Conservation (phyloP, 352 stramenopile species). For the Phytophthora nicotianae region DNA sequence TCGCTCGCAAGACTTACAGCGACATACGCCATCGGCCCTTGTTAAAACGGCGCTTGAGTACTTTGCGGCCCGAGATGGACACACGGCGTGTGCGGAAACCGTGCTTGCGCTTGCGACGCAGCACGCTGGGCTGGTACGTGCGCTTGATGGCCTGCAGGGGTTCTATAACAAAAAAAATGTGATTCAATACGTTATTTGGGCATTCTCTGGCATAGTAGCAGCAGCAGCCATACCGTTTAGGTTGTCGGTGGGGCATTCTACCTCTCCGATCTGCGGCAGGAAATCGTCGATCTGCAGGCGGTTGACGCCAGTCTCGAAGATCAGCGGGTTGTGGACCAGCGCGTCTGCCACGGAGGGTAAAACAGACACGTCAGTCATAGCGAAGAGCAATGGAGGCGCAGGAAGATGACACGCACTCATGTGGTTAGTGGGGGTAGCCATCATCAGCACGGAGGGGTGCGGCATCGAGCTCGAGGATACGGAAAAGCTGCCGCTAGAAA, state of each 20-base stretch:
- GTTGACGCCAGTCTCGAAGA: slow-evolving; percentile 48
- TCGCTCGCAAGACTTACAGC: slow-evolving; percentile 43
- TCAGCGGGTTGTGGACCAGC: slow-evolving; percentile 43
- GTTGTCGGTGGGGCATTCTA: slow-evolving; percentile 53
- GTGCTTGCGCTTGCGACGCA: slow-evolving; percentile 88
- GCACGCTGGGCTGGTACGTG: slow-evolving; percentile 86
- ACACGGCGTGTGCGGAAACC: slow-evolving; percentile 81
- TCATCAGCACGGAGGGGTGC: slow-evolving; percentile 28
- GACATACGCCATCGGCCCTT: slow-evolving; percentile 89
- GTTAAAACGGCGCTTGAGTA: slow-evolving; percentile 80
- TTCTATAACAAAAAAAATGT: slow-evolving; percentile 41
- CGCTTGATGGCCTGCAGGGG: slow-evolving; percentile 81
- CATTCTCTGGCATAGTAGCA: slow-evolving; percentile 1
- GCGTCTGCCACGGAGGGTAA: slow-evolving; percentile 27
- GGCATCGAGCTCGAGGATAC: slow-evolving; percentile 8
- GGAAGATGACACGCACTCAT: slow-evolving; percentile 26
- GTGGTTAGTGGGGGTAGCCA: slow-evolving; percentile 13
- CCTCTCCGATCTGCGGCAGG: slow-evolving; percentile 40
- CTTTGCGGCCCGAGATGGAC: slow-evolving; percentile 78
- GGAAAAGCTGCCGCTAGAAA: slow-evolving; percentile 15
- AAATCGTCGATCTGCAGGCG: slow-evolving; percentile 43
- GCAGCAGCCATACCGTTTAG: slow-evolving; percentile 43
- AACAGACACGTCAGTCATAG: background rate
- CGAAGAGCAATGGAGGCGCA: slow-evolving; percentile 1
- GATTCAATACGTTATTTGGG: background rate